Evolutionary conservation across 495 filamentous ascomycete species (phyloP).

Genomic region (Halenospora varia): DNA sequence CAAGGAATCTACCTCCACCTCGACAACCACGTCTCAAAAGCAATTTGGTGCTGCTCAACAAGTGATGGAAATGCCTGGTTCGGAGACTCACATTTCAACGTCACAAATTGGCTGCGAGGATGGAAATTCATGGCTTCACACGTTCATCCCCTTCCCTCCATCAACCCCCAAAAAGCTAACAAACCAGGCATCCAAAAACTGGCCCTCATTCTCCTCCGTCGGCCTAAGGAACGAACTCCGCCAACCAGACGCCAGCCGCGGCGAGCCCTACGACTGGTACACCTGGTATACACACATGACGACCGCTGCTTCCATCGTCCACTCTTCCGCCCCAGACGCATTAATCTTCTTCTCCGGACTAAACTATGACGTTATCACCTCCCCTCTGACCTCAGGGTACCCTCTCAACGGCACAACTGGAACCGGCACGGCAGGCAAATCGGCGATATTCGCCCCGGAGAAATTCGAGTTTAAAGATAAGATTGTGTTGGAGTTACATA

Average conservation of each 20-base stretch:
- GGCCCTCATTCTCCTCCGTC: conserved; percentile 36
- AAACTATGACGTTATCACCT: conserved; percentile 51
- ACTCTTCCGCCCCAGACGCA: conserved; percentile 49
- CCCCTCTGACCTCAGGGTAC: conserved; percentile 34
- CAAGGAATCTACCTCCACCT: conserved; percentile 40
- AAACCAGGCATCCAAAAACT: conserved; percentile 1
- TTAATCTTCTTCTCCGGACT: conserved; percentile 63
- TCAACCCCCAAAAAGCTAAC: not conserved
- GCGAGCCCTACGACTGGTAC: conserved; percentile 50
- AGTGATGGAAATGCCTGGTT: conserved; percentile 43
- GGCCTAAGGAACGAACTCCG: conserved; percentile 59
- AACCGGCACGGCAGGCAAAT: conserved; percentile 14
- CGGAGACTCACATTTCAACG: conserved; percentile 47
- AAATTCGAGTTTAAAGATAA: conserved; percentile 36
- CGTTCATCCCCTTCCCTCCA: conserved; percentile 23
- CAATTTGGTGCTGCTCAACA: conserved; percentile 37
- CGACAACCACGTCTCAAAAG: conserved; percentile 44
- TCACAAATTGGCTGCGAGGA: conserved; percentile 53
- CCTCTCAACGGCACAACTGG: no score
- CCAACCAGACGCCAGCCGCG: conserved; percentile 32
- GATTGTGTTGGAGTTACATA: conserved; percentile 42
- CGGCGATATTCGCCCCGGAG: conserved; percentile 27
- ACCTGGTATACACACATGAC: conserved; percentile 52
- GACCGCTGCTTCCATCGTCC: conserved; percentile 45
- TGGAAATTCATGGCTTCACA: conserved; percentile 56